Conservation (phyloP, 2,329 filamentous ascomycete genomes). For the Fusarium sambucinum region DNA sequence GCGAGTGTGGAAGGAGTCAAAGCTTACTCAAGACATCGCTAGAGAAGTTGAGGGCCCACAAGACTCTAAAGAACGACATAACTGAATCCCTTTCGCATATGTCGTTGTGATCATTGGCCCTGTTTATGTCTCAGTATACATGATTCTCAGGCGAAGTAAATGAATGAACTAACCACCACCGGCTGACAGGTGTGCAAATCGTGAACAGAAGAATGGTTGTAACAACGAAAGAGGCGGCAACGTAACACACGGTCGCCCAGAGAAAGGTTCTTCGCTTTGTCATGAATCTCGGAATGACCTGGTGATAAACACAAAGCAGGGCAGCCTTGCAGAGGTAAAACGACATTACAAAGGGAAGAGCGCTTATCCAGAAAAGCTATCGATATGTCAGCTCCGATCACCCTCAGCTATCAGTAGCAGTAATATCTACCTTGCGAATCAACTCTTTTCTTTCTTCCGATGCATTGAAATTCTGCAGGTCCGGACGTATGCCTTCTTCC, state of each 20-base stretch:
- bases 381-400: accelerated
- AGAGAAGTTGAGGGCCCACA: constrained; percentile 31
- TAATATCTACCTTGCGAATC: not conserved
- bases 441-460: not conserved
- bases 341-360: constrained; percentile 25
- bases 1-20: accelerated
- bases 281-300: constrained; percentile 31
- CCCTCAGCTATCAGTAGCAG: accelerated
- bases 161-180: constrained; percentile 18
- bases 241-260: constrained; percentile 10
- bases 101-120: not conserved
- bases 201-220: constrained; percentile 15
- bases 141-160: accelerated
- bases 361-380: constrained; percentile 27
- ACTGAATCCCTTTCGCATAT: not conserved
- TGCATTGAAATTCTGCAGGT: not conserved
- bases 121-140: not conserved
- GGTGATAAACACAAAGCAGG: constrained; percentile 20
- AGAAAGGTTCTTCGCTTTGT: constrained; percentile 25
- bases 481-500: constrained; percentile 5
- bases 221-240: not conserved
- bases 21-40: constrained; percentile 23
- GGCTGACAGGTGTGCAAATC: constrained; percentile 11
- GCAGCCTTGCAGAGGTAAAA: constrained; percentile 37
- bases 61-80: not conserved